Base-by-base conservation (phyloP, 208 protist genomes). In the Leptomonas pyrrhocoris region DNA sequence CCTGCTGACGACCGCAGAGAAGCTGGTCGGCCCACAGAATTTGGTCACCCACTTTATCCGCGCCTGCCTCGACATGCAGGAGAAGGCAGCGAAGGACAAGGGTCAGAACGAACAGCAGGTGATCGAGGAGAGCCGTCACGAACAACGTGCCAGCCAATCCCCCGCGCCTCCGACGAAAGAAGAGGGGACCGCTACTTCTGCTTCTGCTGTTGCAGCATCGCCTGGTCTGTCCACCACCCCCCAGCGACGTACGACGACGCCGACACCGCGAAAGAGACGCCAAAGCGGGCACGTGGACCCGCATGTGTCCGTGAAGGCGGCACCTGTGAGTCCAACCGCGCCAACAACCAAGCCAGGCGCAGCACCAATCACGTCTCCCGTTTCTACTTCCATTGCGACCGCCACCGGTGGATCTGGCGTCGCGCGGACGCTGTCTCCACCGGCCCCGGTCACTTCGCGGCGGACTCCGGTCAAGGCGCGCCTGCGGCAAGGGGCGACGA, bases 41-140 rank as follows among this genome's bases (percentile, higher is more conserved):
- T 73, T 96, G 18, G 89, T 96, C 27, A 86, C 84, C 27, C 86
- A 93, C 70, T 96, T 96, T 56, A 94, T 96, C 62, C 85, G 88
- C n/a, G 84, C 84, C 25, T 94, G 92, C 74, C 68, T 96, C 16
- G 86, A 94, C 25, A 69, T 76, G 45, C 59, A 79, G 43, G 83
- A 90, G 34, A 68, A 71, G 77, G 31, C 56, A 15, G 54, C 72
- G 28, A 69, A 83, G 63, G 72, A 72, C 49, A 83, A 80, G 56
- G 54, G 63, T 1, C 61, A 79, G 30, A 82, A 92, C 56, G 80
- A 89, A 51, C 68, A 81, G 50, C 60, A 78, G 63, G 83, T 74
- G 16, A 75, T 76, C 28, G 84, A 90, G 66, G 83, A 88, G 45
- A 86, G 77, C 54, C 60, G 62, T 0, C 69, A 85, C 19, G 62